Percentiles rank a stretch among this genome's conserved stretches.
These are phyloP conservation scores for Nakazawaea sp. DNA, from an alignment of 805 yeast species.

Conservation along the genomic window DNA sequence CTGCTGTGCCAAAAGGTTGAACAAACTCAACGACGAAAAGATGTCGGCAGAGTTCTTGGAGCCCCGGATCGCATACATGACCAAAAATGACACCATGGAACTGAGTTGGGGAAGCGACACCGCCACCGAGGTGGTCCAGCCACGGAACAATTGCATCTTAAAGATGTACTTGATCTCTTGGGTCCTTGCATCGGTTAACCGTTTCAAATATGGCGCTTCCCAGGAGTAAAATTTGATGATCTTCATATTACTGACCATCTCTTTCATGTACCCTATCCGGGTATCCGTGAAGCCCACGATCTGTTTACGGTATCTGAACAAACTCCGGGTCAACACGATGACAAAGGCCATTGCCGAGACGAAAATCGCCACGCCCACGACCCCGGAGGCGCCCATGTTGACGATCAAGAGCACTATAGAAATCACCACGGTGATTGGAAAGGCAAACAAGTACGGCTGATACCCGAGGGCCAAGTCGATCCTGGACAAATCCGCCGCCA, in stretches of 20 bases:
- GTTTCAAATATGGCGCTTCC: constrained; percentile 34
- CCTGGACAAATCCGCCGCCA: constrained; percentile 36
- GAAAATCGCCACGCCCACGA: constrained; percentile 35
- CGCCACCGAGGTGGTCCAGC: constrained; percentile 35
- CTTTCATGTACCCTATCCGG: constrained; percentile 35
- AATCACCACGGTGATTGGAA: constrained; percentile 35
- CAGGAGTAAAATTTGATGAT: constrained; percentile 39
- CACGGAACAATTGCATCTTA: constrained; percentile 34
- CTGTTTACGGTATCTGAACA: constrained; percentile 28
- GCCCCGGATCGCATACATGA: constrained; percentile 31
- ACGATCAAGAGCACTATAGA: constrained; percentile 28
- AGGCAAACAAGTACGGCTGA: constrained; percentile 34
- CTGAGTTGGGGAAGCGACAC: constrained; percentile 35
- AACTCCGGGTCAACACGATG: constrained; percentile 26
- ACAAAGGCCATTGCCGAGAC: constrained; percentile 27
- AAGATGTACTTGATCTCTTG: constrained; percentile 33
- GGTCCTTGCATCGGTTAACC: constrained; percentile 28
- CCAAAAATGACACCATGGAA: constrained; percentile 37
- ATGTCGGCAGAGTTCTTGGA: constrained; percentile 30
- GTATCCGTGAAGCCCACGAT: constrained; percentile 33
- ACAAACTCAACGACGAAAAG: constrained; percentile 35
- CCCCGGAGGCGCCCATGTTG: constrained; percentile 31
- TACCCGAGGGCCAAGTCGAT: constrained; percentile 37
- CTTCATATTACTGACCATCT: constrained; percentile 32
- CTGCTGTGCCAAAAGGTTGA: constrained; percentile 35